Base-by-base conservation (phyloP, 176 grass and related monocot species). In the Carex myosuroides region DNA sequence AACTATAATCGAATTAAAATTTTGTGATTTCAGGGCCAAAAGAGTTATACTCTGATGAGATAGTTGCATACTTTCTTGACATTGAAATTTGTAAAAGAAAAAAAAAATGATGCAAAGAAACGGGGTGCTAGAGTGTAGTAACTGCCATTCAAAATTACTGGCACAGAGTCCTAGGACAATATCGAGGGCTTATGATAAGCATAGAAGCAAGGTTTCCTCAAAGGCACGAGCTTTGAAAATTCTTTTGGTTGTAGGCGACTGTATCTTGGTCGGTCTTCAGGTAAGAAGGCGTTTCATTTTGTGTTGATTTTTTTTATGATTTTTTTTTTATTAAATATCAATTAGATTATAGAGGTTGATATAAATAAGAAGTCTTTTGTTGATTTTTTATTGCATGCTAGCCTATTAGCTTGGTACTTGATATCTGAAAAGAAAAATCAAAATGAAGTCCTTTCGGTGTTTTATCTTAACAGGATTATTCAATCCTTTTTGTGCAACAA, bases 221-320 rank as follows among this genome's bases (percentile, higher is more conserved):
- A 97, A 97, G 82, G 77, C 90, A 79, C 91, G 87, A 0, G 89
- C 86, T 37, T 91, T 97, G 24, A 90, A 85, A 30, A 79, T 91
- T 71, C 87, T 97, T 83, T 90, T 97, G 5, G 94, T 97, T 83
- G 87, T 90, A 16, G 94, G 94, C 39, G 91, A 97, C 84, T 97
- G 94, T 79, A 90, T 97, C 55, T 90, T 97, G 84, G 94, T 97
- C 30, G 94, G 94, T 54, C 91, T 97, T 35, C 94, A 97, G 94
- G 94, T 97, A 79, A 69, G 53, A 52, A 64, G 13, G 21, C 6
- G 37, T 60, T 59, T 35, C 24, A 58, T 59, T 70, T 75, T 24
- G 42, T 73, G 10, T 24, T n/a, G 11, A 46, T 60, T 72, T 60
- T 82, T 50, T 61, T 2, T 48, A 26, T 85, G 33, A 56, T 16